Conservation (phyloP, 2,329 filamentous ascomycete genomes). For the Exophiala aquamarina region DNA sequence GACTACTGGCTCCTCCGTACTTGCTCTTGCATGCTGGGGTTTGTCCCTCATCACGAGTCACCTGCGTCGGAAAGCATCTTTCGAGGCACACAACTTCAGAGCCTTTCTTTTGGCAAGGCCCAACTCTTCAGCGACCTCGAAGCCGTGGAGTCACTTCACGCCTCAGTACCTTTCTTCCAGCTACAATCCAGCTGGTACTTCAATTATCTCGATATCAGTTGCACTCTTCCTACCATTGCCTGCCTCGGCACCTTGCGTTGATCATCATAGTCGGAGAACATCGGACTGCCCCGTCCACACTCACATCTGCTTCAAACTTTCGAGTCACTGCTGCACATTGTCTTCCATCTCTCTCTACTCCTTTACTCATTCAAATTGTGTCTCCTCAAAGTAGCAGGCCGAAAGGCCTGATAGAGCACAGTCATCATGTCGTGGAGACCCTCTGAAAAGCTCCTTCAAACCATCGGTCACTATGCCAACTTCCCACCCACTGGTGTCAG, state of each 20-base stretch:
- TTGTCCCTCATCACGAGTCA: conserved; percentile 2
- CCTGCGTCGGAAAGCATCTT: not conserved
- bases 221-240: not conserved
- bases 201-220: not conserved
- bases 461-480: conserved; percentile 93
- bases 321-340: conserved; percentile 14
- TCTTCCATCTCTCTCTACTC: conserved; percentile 5
- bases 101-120: no score
- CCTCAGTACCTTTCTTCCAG: no score
- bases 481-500: conserved; percentile 97
- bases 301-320: conserved; percentile 7
- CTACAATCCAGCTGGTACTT: not conserved
- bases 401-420: conserved; percentile 27
- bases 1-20: no score
- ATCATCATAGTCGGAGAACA: conserved; percentile 19
- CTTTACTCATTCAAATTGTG: conserved; percentile 21
- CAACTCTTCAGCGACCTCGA: no score
- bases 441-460: conserved; percentile 88
- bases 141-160: no score
- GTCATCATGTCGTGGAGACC: conserved; percentile 85
- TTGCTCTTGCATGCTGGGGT: no score
- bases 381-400: conserved; percentile 26
- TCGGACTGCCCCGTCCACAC: conserved; percentile 15
- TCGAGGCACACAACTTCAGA: no score
- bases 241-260: conserved; percentile 1